Conservation (phyloP, 164 flowering plant species). For the Aristolochia californica region DNA sequence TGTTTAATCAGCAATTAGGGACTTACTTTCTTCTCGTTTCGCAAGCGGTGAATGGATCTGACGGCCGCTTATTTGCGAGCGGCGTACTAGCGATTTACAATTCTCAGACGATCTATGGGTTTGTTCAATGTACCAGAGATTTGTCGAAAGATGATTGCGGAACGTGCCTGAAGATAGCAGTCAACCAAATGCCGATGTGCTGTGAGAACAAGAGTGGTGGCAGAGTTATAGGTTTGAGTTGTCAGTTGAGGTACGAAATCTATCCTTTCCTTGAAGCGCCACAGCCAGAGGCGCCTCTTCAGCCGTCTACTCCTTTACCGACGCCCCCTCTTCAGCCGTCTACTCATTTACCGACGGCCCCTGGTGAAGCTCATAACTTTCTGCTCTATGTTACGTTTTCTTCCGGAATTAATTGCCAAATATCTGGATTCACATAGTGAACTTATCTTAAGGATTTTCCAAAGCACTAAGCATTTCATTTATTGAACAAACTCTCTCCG, state of each 20-base stretch:
- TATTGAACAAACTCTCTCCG: no score
- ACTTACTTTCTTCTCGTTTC: not conserved
- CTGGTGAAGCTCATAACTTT: no score
- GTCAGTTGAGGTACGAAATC: constrained; percentile 16
- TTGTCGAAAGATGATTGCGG: constrained; percentile 15
- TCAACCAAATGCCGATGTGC: not conserved
- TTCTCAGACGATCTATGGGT: constrained; percentile 1
- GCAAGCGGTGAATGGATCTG: not conserved
- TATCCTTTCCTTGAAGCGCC: not conserved
- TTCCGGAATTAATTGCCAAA: no score
- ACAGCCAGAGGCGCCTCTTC: not conserved
- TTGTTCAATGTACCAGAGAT: constrained; percentile 37
- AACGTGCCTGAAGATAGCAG: constrained; percentile 13
- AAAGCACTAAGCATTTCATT: no score
- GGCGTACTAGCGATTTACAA: not conserved
- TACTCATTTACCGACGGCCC: not conserved
- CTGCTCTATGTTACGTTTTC: no score
- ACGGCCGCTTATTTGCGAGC: not conserved
- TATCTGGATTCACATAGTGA: no score
- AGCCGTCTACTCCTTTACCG: not conserved
- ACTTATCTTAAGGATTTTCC: no score
- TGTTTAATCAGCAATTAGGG: not conserved
- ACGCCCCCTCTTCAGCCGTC: not conserved
- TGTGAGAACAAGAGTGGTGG: constrained; percentile 15
- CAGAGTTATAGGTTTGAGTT: constrained; percentile 14